Percentiles rank a stretch among this genome's conserved stretches.
Conservation (phyloP, 2,329 filamentous ascomycete species). For the Arthrobotrys megalospora region DNA sequence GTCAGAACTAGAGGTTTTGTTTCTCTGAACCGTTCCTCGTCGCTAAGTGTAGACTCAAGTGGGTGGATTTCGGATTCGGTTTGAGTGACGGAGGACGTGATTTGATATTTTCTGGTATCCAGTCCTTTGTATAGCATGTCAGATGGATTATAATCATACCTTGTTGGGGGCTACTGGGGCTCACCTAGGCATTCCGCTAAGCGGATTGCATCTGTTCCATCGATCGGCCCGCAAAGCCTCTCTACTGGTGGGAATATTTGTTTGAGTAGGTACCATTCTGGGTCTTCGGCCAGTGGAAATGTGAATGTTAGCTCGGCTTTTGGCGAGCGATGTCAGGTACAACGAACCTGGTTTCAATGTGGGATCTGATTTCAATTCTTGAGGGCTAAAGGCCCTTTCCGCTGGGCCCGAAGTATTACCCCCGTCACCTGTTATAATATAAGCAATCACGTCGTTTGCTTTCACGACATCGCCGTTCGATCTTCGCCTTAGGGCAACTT, state of each 20-base stretch:
- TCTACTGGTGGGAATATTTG: slow-evolving; percentile 98
- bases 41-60: slow-evolving; percentile 93
- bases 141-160: slow-evolving; percentile 5
- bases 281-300: slow-evolving; percentile 71
- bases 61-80: slow-evolving; percentile 79
- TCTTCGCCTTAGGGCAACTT: slow-evolving; percentile 91
- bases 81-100: slow-evolving; percentile 71
- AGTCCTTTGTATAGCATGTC: slow-evolving; percentile 70
- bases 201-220: slow-evolving; percentile 88
- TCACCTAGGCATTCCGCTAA: slow-evolving; percentile 87
- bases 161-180: not conserved
- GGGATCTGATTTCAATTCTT: slow-evolving; percentile 85
- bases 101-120: slow-evolving; percentile 88
- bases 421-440: slow-evolving; percentile 84
- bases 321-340: not conserved
- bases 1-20: slow-evolving; percentile 82
- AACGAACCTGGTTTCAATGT: slow-evolving; percentile 75
- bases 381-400: slow-evolving; percentile 88
- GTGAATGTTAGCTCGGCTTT: slow-evolving; percentile 3
- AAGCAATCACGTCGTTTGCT: slow-evolving; percentile 95
- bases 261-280: slow-evolving; percentile 99
- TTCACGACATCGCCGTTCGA: slow-evolving; percentile 88
- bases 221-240: slow-evolving; percentile 95
- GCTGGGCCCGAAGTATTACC: slow-evolving; percentile 75
- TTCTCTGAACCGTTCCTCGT: slow-evolving; percentile 88